A percentile compares a stretch with the other conserved stretches of the same genome.
Evolutionary conservation across 768 basidiomycete species (phyloP).

Genomic region (Rhodosporidiobolus odoratus): DNA sequence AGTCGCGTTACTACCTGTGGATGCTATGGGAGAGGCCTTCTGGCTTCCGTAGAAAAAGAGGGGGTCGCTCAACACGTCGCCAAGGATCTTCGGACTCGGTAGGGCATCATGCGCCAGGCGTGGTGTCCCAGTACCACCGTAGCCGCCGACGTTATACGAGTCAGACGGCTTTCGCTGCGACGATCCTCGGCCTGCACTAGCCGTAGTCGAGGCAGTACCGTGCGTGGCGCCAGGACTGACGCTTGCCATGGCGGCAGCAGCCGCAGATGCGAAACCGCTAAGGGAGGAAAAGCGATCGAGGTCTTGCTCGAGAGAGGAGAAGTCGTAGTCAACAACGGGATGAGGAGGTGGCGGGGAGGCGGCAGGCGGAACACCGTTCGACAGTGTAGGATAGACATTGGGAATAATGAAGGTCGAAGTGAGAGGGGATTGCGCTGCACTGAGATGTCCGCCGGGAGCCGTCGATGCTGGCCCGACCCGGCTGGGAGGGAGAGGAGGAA

Average conservation of each 20-base stretch:
- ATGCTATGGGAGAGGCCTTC: neutral
- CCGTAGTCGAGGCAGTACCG: neutral
- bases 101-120: slow-evolving; percentile 5
- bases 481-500: slow-evolving; percentile 9
- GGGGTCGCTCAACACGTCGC: slow-evolving; percentile 28
- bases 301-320: slow-evolving; percentile 36
- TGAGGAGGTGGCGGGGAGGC: neutral
- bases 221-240: slow-evolving; percentile 9
- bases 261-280: slow-evolving; percentile 35
- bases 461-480: neutral
- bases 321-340: slow-evolving; percentile 30
- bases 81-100: slow-evolving; percentile 26
- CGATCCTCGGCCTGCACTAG: no score
- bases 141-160: slow-evolving; percentile 24
- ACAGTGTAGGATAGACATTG: neutral
- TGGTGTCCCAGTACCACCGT: slow-evolving; percentile 22
- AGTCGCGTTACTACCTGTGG: neutral
- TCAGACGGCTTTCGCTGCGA: neutral
- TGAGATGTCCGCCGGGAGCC: neutral
- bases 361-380: neutral
- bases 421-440: neutral
- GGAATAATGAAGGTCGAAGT: neutral
- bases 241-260: slow-evolving; percentile 34
- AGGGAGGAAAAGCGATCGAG: slow-evolving; percentile 34
- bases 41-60: slow-evolving; percentile 9